Base-by-base conservation (phyloP, 805 yeast genomes). In the Cyberlindnera euphorbiiphila region DNA sequence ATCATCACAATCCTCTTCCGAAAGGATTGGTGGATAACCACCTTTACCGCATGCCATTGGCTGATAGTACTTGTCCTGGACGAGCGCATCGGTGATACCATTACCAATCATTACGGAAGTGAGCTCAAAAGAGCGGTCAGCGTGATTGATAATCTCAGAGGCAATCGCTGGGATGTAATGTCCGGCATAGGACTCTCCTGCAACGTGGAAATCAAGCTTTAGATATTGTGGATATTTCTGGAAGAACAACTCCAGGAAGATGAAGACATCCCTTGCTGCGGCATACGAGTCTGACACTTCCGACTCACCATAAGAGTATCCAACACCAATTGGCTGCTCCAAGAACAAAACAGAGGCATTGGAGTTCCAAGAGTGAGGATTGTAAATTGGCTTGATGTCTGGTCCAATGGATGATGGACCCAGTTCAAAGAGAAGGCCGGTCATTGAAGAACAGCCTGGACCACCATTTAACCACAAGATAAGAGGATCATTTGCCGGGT, bases 41-140 rank as follows among this genome's bases (percentile, higher is more conserved):
- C 96, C 95, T 49, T 72, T 59, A 37, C 95, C 93, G 63, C 98
- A 91, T 4, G 95, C 95, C 97, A 91, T 89, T 47, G 94, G 95
- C 60, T 82, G 77, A 57, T 86, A 88, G 61, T 79, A 78, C 41
- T 74, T 73, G 55, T 82, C 80, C 68, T 88, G 96, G 30, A 74
- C 71, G 42, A 82, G 66, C 4, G 95, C 83, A 60, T 87, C 95
- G 24, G 95, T 86, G 50, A 89, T 75, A 36, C 98, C 97, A 59
- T 89, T 89, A 45, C 98, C 98, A 54, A 89, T 89, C 57, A 91
- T 57, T 14, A 89, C 80, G 4, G 96, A 85, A 10, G 83, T 66
- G 49, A 88, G 69, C 52, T 85, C 76, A 54, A 81, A 78, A 15
- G 72, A 64, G 39, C 77, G 65, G 49, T 66, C 71, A n/a, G 68